A percentile compares a stretch with the other conserved stretches of the same genome.
Evolutionary conservation across 2,329 filamentous ascomycete species (phyloP).

Genomic region (Clarireedia monteithiana): DNA sequence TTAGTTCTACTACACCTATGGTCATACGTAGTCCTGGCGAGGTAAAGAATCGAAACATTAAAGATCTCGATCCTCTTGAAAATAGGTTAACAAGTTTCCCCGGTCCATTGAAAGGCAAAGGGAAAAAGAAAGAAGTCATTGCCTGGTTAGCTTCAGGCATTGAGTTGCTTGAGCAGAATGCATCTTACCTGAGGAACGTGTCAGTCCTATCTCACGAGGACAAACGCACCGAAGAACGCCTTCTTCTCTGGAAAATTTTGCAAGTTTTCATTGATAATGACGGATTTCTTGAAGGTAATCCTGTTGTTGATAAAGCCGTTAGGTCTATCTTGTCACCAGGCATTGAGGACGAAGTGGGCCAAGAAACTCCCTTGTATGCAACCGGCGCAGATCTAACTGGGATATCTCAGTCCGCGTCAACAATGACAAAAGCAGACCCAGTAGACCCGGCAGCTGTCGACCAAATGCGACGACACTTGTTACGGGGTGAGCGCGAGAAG

Average conservation of each 20-base stretch:
- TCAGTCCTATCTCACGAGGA: conserved; percentile 49
- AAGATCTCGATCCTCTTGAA: conserved; percentile 61
- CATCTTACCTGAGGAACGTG: conserved; percentile 34
- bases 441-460: conserved; percentile 64
- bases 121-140: conserved; percentile 90
- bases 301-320: conserved; percentile 65
- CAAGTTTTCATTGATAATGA: conserved; percentile 79
- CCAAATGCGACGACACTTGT: conserved; percentile 62
- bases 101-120: conserved; percentile 79
- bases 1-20: conserved; percentile 59
- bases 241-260: conserved; percentile 82
- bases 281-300: conserved; percentile 66
- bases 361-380: conserved; percentile 27
- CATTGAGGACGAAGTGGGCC: conserved; percentile 26
- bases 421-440: conserved; percentile 50
- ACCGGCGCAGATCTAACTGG: conserved; percentile 34
- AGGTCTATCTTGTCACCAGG: conserved; percentile 64
- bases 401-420: conserved; percentile 30
- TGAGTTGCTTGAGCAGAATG: conserved; percentile 57
- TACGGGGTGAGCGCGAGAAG: conserved; percentile 78
- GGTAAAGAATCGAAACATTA: conserved; percentile 68
- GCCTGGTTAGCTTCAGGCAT: conserved; percentile 76
- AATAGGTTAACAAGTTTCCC: conserved; percentile 77
- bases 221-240: conserved; percentile 70
- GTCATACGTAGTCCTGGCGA: conserved; percentile 78